Evolutionary conservation across 306 rosid genomes (phyloP).

Genomic region (Dryas alaskensis): DNA sequence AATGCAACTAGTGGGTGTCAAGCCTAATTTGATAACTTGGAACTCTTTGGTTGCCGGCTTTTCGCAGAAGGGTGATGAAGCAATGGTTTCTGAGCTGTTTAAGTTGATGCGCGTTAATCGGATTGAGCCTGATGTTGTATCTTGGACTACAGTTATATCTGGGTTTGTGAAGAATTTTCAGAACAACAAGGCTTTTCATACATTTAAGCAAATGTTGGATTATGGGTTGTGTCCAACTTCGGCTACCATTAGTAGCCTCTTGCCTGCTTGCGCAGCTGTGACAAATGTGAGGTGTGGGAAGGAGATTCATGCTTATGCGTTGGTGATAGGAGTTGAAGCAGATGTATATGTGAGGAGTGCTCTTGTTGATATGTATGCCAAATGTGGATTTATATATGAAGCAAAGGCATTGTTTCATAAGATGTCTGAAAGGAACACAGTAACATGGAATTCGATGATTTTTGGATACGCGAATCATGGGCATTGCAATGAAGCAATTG

Average conservation of each 20-base stretch:
- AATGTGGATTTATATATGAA: conserved; percentile 77
- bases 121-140: conserved; percentile 69
- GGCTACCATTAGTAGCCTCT: conserved; percentile 66
- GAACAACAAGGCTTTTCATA: conserved; percentile 53
- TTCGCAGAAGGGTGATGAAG: conserved; percentile 62
- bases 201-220: conserved; percentile 57
- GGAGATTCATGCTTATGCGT: conserved; percentile 65
- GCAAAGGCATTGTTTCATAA: conserved; percentile 52
- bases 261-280: conserved; percentile 71
- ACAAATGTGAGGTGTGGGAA: conserved; percentile 58
- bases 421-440: conserved; percentile 63
- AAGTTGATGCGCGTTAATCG: conserved; percentile 48
- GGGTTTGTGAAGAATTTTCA: conserved; percentile 77
- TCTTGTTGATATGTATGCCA: conserved; percentile 84
- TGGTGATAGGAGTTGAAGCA: conserved; percentile 58
- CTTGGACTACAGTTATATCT: conserved; percentile 84
- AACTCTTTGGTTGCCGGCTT: conserved; percentile 70
- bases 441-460: conserved; percentile 82
- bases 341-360: conserved; percentile 79
- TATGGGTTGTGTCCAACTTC: conserved; percentile 66
- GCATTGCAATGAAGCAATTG: conserved; percentile 59
- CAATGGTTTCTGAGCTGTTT: conserved; percentile 50
- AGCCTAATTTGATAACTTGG: conserved; percentile 78
- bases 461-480: conserved; percentile 89
- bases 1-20: conserved; percentile 41